Evolutionary conservation across 176 grass and related monocot species (phyloP).

Genomic region (Miscanthus lutarioriparius): DNA sequence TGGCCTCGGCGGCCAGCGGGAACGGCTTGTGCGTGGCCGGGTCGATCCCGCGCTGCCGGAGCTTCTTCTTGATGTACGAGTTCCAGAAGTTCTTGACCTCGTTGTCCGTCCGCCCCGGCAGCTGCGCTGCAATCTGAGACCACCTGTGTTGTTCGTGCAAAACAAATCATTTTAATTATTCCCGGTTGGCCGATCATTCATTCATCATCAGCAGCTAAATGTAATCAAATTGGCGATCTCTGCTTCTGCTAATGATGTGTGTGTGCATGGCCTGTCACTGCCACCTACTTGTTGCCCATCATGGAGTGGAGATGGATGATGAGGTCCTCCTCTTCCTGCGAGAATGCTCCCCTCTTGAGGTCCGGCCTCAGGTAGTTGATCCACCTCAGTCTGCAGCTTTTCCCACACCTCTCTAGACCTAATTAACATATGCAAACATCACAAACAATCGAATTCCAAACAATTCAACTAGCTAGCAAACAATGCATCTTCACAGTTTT

Average conservation of each 20-base stretch:
- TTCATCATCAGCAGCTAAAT: not conserved
- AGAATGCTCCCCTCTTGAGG: conserved; percentile 83
- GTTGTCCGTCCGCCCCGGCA: conserved; percentile 93
- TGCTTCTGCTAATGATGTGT: not conserved
- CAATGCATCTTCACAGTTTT: not conserved
- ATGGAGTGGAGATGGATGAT: conserved; percentile 77
- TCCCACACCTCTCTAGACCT: conserved; percentile 75
- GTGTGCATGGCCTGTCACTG: not conserved
- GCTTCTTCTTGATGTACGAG: conserved; percentile 83
- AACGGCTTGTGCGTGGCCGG: conserved; percentile 64
- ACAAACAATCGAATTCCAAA: not conserved
- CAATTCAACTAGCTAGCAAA: not conserved
- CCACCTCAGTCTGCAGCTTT: conserved; percentile 80
- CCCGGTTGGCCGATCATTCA: not conserved
- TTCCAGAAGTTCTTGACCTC: conserved; percentile 99
- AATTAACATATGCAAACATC: not conserved
- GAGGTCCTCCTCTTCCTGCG: conserved; percentile 73
- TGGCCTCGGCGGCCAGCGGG: conserved; percentile 1
- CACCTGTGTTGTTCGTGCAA: conserved; percentile 32
- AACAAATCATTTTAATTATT: not conserved
- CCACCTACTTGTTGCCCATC: conserved; percentile 70
- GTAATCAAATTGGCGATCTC: not conserved
- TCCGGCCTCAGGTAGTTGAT: conserved; percentile 76
- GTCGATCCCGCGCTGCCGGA: conserved; percentile 73
- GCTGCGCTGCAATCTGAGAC: conserved; percentile 73